Evolutionary conservation across 192 early-diverging fungal species (phyloP), one percentile per base, ranked within the genome.

Genomic region (Rhizoclosmatium globosum): DNA sequence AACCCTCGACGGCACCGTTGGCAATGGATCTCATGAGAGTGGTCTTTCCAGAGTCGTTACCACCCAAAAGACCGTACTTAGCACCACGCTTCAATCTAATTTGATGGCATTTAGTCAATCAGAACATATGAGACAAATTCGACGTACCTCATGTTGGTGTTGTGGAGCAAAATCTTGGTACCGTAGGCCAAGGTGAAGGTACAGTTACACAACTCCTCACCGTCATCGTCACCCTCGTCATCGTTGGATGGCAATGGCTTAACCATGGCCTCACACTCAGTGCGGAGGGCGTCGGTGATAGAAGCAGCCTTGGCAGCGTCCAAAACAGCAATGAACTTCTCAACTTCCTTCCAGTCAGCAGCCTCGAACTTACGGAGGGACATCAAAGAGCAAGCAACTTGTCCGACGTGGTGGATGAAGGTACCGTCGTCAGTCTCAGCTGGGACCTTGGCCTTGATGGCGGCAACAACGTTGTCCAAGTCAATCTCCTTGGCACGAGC

Each of bases 1-100:
- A 95, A 62, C 92, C 92, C 72, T 94, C 92, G 68, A 95, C 84
- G 81, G 93, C 91, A 41, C 92, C 93, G 68, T 92, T 92, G 74
- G 93, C 93, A 81, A 95, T 95, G 82, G 94, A 92, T 68, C 93
- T 86, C 92, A 95, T 93, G 68, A 95, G 88, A 62, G 94, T 95
- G 44, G 93, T 90, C 87, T 95, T 95, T 79, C 94, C 94, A 83
- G 86, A 88, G 85, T 94, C 94, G 89, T 95, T 94, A 80, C 90
- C 89, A 76, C 92, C 94, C 82, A 88, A 88, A 64, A 95, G 89
- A 91, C 92, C 93, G 85, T 95, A 95, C 80, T 92, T 91, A 74
- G 91, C 87, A 84, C 93, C 93, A 87, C 92, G 90, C 78, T 87
- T 87, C 38, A 95, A 86, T 80, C 72, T 71, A 2, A 47, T 39